Evolutionary conservation across 139 green algal genomes (phyloP).

Genomic region (Chlamydomonas sp.): DNA sequence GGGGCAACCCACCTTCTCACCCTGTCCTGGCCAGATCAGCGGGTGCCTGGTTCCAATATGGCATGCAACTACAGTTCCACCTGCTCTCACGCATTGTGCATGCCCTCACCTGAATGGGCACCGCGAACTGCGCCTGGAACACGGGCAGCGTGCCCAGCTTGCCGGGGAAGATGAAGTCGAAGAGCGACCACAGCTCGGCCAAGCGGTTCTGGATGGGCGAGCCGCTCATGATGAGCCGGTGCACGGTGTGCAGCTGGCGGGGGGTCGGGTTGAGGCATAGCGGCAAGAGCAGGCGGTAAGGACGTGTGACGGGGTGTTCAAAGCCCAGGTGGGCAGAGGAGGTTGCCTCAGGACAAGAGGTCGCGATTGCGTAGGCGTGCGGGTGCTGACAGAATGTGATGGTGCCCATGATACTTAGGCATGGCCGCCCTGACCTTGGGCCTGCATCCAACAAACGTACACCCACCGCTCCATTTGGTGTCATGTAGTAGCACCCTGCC

Average conservation of each 20-base stretch:
- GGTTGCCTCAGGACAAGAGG: neutral
- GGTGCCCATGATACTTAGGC: no score
- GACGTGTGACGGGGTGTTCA: neutral
- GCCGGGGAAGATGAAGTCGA: constrained; percentile 98
- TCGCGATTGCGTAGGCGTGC: no score
- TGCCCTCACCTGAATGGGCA: constrained; percentile 84
- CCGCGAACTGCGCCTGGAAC: constrained; percentile 94
- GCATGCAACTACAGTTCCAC: neutral
- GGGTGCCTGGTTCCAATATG: no score
- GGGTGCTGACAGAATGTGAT: no score
- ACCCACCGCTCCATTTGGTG: no score
- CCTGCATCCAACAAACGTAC: neutral
- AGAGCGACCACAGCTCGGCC: constrained; percentile 97
- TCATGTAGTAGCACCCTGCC: neutral
- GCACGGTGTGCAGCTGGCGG: constrained; percentile 66
- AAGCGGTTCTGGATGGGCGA: constrained; percentile 97
- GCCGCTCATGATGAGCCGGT: constrained; percentile 93
- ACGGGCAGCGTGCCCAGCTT: constrained; percentile 97
- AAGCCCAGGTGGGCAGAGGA: neutral
- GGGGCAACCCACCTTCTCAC: no score
- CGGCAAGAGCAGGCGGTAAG: neutral
- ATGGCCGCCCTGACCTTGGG: neutral
- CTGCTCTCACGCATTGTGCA: neutral
- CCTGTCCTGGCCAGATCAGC: no score
- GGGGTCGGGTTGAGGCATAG: neutral